These are phyloP conservation scores for Epichloe glyceriae DNA, from an alignment of 2,329 filamentous ascomycete genomes.

Conservation along the genomic window DNA sequence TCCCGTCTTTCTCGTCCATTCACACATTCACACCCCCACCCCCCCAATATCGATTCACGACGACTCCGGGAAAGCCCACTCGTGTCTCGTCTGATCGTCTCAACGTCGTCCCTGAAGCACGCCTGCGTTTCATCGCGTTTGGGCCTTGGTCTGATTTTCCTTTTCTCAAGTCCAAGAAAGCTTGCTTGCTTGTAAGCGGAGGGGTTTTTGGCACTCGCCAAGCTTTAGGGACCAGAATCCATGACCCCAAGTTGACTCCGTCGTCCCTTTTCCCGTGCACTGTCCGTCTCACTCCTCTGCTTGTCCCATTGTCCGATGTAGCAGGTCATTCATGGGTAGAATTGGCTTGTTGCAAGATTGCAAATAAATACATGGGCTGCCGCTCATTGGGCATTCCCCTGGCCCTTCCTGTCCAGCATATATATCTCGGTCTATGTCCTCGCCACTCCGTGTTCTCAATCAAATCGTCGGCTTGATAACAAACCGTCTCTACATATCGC, in stretches of 20 bases:
- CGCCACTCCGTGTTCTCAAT: no score
- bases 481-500: no score
- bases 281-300: neutral
- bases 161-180: neutral
- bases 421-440: neutral
- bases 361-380: neutral
- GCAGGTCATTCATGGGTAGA: neutral
- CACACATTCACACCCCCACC: no score
- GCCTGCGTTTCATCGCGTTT: conserved; percentile 2
- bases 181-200: neutral
- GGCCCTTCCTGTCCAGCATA: neutral
- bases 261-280: neutral
- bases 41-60: no score
- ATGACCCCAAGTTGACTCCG: neutral
- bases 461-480: no score
- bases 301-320: neutral
- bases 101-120: neutral
- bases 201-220: neutral
- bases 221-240: no score
- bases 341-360: neutral
- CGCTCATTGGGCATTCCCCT: no score
- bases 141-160: neutral
- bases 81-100: conserved; percentile 1
- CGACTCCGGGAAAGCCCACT: neutral
- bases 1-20: no score